Percentiles rank a stretch among this genome's conserved stretches.
phyloP scores from a whole-genome alignment of 2,329 filamentous ascomycete species.

The Cyphellophora attinorum region DNA sequence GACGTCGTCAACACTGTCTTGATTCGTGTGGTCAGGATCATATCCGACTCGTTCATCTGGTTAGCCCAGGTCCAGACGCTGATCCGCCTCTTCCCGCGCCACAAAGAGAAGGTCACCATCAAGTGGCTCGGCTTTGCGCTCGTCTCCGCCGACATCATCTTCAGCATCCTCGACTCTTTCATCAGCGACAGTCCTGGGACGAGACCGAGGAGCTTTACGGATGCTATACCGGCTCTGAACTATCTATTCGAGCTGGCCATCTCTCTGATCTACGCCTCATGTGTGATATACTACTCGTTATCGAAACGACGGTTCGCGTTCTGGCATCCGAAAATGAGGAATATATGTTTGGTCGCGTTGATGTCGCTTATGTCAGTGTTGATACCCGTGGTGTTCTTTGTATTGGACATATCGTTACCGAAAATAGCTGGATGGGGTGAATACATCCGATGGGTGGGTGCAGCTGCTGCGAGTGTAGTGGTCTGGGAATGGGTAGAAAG shows the following conservation, averaged over 20 bases:
- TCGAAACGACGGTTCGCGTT: slow-evolving; percentile 87
- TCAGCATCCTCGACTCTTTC: slow-evolving; percentile 87
- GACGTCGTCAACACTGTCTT: slow-evolving; percentile 76
- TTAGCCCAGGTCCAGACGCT: slow-evolving; percentile 94
- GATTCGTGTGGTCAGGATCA: slow-evolving; percentile 80
- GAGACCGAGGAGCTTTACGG: slow-evolving; percentile 67
- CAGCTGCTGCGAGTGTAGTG: slow-evolving; percentile 86
- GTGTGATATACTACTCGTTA: slow-evolving; percentile 88
- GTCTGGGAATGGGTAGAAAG: slow-evolving; percentile 98
- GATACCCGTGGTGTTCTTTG: slow-evolving; percentile 86
- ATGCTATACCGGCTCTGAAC: slow-evolving; percentile 81
- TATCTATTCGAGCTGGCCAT: slow-evolving; percentile 85
- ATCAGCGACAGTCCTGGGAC: slow-evolving; percentile 43
- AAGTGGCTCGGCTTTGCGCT: slow-evolving; percentile 97
- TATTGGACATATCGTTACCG: slow-evolving; percentile 77
- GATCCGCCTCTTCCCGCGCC: slow-evolving; percentile 88
- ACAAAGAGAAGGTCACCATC: slow-evolving; percentile 95
- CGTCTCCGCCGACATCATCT: slow-evolving; percentile 81
- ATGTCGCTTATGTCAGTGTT: slow-evolving; percentile 74
- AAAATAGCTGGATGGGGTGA: slow-evolving; percentile 87
- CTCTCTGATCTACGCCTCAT: slow-evolving; percentile 79
- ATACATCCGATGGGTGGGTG: slow-evolving; percentile 93
- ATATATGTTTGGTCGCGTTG: slow-evolving; percentile 70
- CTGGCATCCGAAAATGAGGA: slow-evolving; percentile 83
- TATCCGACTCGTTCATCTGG: slow-evolving; percentile 95